Evolutionary conservation across 1,284 basidiomycete genomes (phyloP).

Genomic region (Stygiomarasmius scandens): DNA sequence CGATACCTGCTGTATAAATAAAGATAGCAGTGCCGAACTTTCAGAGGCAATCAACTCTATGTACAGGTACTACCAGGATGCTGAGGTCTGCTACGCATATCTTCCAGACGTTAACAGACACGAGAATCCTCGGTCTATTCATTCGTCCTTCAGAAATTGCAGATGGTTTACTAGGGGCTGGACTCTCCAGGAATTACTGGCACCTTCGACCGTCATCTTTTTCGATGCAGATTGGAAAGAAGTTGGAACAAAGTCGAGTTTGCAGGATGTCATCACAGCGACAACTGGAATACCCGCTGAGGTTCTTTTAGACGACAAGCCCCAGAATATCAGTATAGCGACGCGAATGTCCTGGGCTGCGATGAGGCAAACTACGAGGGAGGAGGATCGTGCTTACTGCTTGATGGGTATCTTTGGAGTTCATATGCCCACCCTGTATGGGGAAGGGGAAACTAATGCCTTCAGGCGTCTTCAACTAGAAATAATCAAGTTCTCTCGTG

Average conservation of each 20-base stretch:
- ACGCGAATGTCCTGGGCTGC: slow-evolving; percentile 2
- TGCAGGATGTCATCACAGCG: background rate
- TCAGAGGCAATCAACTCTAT: slow-evolving; percentile 1
- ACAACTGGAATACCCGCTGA: background rate
- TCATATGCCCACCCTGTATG: slow-evolving; percentile 1
- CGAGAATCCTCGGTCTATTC: background rate
- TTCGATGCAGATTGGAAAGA: background rate
- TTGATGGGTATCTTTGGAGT: slow-evolving; percentile 3
- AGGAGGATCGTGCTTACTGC: slow-evolving; percentile 1
- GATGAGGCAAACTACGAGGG: slow-evolving; percentile 1
- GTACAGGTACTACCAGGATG: background rate
- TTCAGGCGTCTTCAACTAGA: slow-evolving; percentile 4
- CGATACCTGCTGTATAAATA: slow-evolving; percentile 4
- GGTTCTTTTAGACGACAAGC: background rate
- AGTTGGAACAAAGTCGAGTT: slow-evolving; percentile 1
- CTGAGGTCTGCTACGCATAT: background rate
- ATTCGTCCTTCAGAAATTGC: background rate
- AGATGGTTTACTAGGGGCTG: slow-evolving; percentile 3
- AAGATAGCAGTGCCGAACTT: slow-evolving; percentile 3
- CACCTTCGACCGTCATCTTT: background rate
- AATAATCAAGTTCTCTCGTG: background rate
- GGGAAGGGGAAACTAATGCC: background rate
- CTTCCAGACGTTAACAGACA: background rate
- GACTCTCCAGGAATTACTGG: slow-evolving; percentile 3
- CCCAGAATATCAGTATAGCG: background rate